A percentile compares a stretch with the other conserved stretches of the same genome.
phyloP scores from a whole-genome alignment of 2,329 filamentous ascomycete genomes.

The Chrysoporthe austroafricana region DNA sequence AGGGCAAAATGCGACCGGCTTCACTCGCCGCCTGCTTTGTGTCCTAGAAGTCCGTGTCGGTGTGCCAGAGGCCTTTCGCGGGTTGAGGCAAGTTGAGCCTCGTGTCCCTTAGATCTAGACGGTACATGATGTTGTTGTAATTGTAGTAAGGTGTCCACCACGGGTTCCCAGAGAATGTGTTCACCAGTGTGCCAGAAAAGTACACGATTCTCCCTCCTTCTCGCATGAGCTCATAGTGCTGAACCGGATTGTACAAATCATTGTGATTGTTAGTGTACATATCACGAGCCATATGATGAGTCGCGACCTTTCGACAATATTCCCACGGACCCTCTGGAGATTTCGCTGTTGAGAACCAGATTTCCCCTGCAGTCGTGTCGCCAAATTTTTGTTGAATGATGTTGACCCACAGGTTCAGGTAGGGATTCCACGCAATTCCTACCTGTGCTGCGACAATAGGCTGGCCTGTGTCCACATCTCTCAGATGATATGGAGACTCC shows the following conservation, averaged over 20 bases:
- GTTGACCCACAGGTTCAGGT: conserved; percentile 25
- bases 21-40: background rate
- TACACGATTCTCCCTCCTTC: conserved; percentile 23
- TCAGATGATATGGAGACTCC: conserved; percentile 25
- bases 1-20: background rate
- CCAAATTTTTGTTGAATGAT: conserved; percentile 24
- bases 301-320: conserved; percentile 24
- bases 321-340: conserved; percentile 26
- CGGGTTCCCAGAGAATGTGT: conserved; percentile 28
- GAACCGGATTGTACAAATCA: conserved; percentile 27
- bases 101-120: conserved; percentile 21
- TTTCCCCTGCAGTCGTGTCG: conserved; percentile 24
- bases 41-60: conserved; percentile 4
- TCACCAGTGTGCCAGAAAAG: conserved; percentile 27
- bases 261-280: conserved; percentile 21
- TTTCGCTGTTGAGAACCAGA: conserved; percentile 23
- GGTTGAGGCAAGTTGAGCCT: conserved; percentile 20
- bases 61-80: conserved; percentile 15
- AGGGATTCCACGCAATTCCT: conserved; percentile 28
- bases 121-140: conserved; percentile 30
- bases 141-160: conserved; percentile 27
- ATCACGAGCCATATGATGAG: conserved; percentile 25
- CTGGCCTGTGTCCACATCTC: conserved; percentile 20
- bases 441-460: conserved; percentile 16
- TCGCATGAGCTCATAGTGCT: conserved; percentile 26